Evolutionary conservation across 208 protist species (phyloP), one percentile per base, ranked within the genome.

Genomic region (Crithidia fasciculata): DNA sequence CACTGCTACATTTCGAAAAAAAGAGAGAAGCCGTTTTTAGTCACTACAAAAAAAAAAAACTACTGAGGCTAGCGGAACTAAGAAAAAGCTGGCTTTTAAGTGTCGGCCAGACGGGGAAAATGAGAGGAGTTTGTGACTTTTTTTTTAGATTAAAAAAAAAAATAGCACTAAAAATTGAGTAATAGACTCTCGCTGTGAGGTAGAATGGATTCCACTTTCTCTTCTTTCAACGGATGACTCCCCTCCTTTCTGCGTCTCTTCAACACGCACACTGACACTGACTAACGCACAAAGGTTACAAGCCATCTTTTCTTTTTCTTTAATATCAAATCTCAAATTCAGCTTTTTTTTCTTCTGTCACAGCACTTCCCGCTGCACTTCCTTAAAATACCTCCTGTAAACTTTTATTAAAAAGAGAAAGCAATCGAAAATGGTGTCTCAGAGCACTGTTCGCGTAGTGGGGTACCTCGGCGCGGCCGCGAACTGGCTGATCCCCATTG

Each of bases 401-500:
- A 28, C 28, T 28, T 28, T 28, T 28, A 28, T 28, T 28, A 28
- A 28, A 28, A 28, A 28, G 28, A 65, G 10, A 39, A 54, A 68
- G 41, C 44, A 67, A n/a, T 19, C 10, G 49, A 69, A 61, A 58
- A 96, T 96, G 91, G 85, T 94, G 4, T 94, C 87, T 55, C 80
- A 84, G 66, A 84, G 64, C 18, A 56, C 83, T 41, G 90, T 97
- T 15, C 90, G 93, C 53, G 74, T 78, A 56, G 61, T 97, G 36
- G 93, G 93, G 9, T 95, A 97, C 69, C 43, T 83, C 10, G 93
- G 93, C 50, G 93, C 93, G 5, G 84, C 88, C 7, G 93, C 90
- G 13, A 97, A 95, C 74, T 97, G 93, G 93, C 81, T 95, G 18
- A 95, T 97, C 69, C 93, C 93, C 0, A 92, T 97, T 74, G 90